phyloP scores from a whole-genome alignment of 2,329 filamentous ascomycete genomes.

The Beauveria sp. region DNA sequence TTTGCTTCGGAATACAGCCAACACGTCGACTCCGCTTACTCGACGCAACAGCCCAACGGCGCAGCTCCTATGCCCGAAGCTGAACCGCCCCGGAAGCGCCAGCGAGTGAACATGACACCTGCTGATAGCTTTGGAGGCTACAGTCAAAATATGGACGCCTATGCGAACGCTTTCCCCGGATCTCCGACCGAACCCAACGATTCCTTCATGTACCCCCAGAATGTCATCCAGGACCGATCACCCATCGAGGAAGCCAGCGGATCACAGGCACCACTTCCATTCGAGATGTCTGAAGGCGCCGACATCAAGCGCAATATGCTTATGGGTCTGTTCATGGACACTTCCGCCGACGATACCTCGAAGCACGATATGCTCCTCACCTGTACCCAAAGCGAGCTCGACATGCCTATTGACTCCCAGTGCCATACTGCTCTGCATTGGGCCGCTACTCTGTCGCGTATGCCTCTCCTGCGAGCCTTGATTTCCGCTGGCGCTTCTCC shows the following conservation, averaged over 20 bases:
- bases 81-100: slow-evolving; percentile 79
- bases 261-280: slow-evolving; percentile 58
- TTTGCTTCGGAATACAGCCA: slow-evolving; percentile 70
- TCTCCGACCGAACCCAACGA: slow-evolving; percentile 76
- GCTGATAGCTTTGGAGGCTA: slow-evolving; percentile 52
- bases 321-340: slow-evolving; percentile 75
- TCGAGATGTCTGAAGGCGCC: slow-evolving; percentile 53
- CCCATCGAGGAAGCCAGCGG: slow-evolving; percentile 45
- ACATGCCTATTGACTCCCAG: slow-evolving; percentile 84
- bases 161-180: slow-evolving; percentile 47
- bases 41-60: slow-evolving; percentile 42
- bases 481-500: slow-evolving; percentile 82
- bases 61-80: slow-evolving; percentile 40
- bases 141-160: slow-evolving; percentile 38
- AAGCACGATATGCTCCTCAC: slow-evolving; percentile 71
- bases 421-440: slow-evolving; percentile 90
- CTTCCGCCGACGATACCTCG: slow-evolving; percentile 59
- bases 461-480: slow-evolving; percentile 72
- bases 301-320: slow-evolving; percentile 76
- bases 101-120: slow-evolving; percentile 48
- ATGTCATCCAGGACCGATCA: slow-evolving; percentile 32
- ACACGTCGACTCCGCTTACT: slow-evolving; percentile 62
- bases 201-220: slow-evolving; percentile 62
- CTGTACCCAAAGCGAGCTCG: slow-evolving; percentile 72
- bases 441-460: slow-evolving; percentile 86